Evolutionary conservation across 148 eudicot species (phyloP).

Genomic region (Spergularia bocconei): DNA sequence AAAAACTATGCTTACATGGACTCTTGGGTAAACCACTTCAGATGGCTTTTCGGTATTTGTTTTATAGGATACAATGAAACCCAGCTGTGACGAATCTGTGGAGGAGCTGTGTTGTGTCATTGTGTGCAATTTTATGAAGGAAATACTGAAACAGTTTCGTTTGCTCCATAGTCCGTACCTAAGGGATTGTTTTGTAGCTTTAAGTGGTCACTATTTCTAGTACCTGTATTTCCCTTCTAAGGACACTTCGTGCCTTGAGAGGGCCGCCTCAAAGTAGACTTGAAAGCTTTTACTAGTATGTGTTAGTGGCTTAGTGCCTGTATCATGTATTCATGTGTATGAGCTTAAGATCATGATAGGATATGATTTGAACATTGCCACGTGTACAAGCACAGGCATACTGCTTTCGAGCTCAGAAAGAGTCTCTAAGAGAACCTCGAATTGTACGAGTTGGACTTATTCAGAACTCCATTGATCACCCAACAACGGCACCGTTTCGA

Average conservation of each 20-base stretch:
- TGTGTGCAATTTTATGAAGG: too few relatives aligned
- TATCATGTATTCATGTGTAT: constrained; percentile 3
- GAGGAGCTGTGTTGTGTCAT: too few relatives aligned
- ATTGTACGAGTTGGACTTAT: constrained; percentile 82
- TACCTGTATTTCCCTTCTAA: background rate
- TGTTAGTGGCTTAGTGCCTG: background rate
- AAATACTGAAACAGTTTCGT: too few relatives aligned
- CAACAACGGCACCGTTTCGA: constrained; percentile 67
- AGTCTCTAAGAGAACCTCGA: constrained; percentile 71
- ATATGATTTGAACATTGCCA: background rate
- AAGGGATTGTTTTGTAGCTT: too few relatives aligned
- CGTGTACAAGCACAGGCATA: constrained; percentile 48
- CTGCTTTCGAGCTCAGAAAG: constrained; percentile 75
- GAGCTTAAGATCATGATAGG: background rate
- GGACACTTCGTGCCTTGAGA: background rate
- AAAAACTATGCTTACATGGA: too few relatives aligned
- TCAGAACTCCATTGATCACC: constrained; percentile 74
- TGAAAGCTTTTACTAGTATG: too few relatives aligned
- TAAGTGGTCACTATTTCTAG: background rate
- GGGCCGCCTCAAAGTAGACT: background rate
- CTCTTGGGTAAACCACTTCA: too few relatives aligned
- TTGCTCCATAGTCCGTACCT: too few relatives aligned
- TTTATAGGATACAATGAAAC: too few relatives aligned
- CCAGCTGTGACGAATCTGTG: too few relatives aligned
- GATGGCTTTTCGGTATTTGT: too few relatives aligned